Base-by-base conservation (phyloP, 352 stramenopile species). In the Globisporangium orthogonon region DNA sequence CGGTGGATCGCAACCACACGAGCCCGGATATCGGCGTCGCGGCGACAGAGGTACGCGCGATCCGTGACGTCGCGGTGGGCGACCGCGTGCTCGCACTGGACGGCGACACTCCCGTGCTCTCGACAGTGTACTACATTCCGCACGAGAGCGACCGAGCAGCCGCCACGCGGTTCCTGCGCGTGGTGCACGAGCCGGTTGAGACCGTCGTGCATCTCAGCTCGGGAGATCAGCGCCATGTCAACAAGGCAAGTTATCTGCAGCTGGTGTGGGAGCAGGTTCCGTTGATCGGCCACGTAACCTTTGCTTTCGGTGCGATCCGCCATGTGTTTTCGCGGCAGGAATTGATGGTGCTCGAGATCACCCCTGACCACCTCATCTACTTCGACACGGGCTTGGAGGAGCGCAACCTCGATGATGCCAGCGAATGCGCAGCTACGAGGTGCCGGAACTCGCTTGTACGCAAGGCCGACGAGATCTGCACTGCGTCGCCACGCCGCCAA, bases 41-140 rank as follows among this genome's bases (percentile, higher is more conserved):
- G 23, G 23, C 23, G 47, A 68, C 48, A 54, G 54, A 50, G 52
- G 62, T 47, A 65, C 83, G 61, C 37, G 59, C 49, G 60, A 80
- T 52, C 7, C 37, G 39, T 0, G 46, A 58, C 3, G 54, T 80
- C 17, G 48, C 17, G 7, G 60, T 82, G 9, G 80, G 80, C 35
- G 74, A 89, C 60, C 66, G 66, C 4, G 73, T 91, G 55, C 54
- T 89, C 35, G 52, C 76, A n/a, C 53, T 91, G 4, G 44, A 56
- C 48, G 78, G 78, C 3, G 51, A 51, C 7, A 37, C 47, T 0
- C 43, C 48, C 10, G 63, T 78, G 41, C 80, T 79, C 50, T 76
- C 81, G 3, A 69, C 61, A 3, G 81, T 89, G 7, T 91, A 86
- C 49, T 89, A 86, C 58, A 71, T 85, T 51, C 81, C 81, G 11